These are phyloP conservation scores for Leccinum pachyderme DNA, from an alignment of 1,284 basidiomycete genomes.

Conservation along the genomic window DNA sequence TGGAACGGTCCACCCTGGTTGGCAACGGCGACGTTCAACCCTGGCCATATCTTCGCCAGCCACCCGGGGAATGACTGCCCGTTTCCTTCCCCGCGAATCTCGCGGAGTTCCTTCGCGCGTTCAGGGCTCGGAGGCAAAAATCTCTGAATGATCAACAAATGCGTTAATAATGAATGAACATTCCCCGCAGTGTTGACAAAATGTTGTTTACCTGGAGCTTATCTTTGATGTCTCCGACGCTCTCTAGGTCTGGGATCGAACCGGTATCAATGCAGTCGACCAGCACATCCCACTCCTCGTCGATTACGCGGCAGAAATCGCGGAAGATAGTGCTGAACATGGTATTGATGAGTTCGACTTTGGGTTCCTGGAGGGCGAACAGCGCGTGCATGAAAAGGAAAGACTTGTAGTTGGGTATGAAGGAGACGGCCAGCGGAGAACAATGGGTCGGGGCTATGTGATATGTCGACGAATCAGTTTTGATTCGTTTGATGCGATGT, in stretches of 20 bases:
- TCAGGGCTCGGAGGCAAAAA: slow-evolving; percentile 16
- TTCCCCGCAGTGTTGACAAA: neutral
- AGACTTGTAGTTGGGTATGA: slow-evolving; percentile 23
- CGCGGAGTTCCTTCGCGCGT: slow-evolving; percentile 18
- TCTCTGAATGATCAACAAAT: slow-evolving; percentile 3
- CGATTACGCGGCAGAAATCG: slow-evolving; percentile 19
- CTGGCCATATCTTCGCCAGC: slow-evolving; percentile 23
- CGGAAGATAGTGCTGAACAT: slow-evolving; percentile 23
- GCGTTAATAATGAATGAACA: neutral
- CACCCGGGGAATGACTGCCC: slow-evolving; percentile 9
- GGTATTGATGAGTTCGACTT: slow-evolving; percentile 25
- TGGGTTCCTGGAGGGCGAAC: slow-evolving; percentile 22
- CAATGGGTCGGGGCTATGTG: slow-evolving; percentile 21
- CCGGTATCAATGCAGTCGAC: slow-evolving; percentile 21
- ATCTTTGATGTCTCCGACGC: slow-evolving; percentile 15
- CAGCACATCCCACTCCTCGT: slow-evolving; percentile 21
- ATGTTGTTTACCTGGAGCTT: slow-evolving; percentile 11
- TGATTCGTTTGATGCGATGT: neutral
- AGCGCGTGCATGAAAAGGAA: slow-evolving; percentile 26
- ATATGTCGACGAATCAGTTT: slow-evolving; percentile 2
- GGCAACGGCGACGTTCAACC: slow-evolving; percentile 14
- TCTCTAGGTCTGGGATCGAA: slow-evolving; percentile 13
- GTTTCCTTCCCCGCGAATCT: neutral
- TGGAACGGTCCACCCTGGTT: slow-evolving; percentile 28
- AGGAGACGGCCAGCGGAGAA: slow-evolving; percentile 23